Percentiles rank a stretch among this genome's conserved stretches.
Evolutionary conservation across 148 eudicot species (phyloP).

Genomic region (Amaranthus cruentus): DNA sequence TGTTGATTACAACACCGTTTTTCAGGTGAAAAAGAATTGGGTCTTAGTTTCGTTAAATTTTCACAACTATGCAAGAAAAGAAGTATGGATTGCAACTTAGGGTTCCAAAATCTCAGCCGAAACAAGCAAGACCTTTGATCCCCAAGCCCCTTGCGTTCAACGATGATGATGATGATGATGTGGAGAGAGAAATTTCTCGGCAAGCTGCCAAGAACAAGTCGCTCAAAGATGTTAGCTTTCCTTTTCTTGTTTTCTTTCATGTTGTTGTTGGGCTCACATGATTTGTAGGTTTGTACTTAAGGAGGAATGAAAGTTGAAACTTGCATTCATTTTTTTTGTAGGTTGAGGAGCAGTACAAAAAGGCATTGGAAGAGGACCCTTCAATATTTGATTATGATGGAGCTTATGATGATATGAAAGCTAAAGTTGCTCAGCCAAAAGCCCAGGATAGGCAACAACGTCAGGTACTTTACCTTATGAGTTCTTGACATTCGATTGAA

Average conservation of each 20-base stretch:
- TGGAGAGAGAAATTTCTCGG: conserved; percentile 76
- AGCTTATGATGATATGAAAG: conserved; percentile 82
- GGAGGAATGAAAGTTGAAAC: not conserved
- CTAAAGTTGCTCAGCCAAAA: conserved; percentile 46
- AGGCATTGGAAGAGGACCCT: conserved; percentile 90
- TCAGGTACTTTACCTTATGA: conserved; percentile 36
- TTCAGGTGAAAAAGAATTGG: no score
- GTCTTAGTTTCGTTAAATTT: no score
- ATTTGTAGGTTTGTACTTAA: not conserved
- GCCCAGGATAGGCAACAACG: conserved; percentile 67
- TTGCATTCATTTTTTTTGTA: conserved; percentile 18
- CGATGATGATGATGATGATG: conserved; percentile 66
- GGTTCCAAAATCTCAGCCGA: conserved; percentile 60
- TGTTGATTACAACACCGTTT: no score
- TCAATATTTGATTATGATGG: conserved; percentile 89
- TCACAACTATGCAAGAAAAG: conserved; percentile 16
- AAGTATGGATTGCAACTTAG: conserved; percentile 79
- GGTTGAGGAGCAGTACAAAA: conserved; percentile 92
- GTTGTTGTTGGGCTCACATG: not conserved
- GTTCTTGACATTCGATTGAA: not conserved
- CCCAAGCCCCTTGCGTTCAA: conserved; percentile 44
- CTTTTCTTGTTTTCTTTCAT: not conserved
- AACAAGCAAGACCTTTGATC: conserved; percentile 38
- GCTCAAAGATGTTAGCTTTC: conserved; percentile 48
- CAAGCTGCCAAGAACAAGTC: conserved; percentile 79